Evolutionary conservation across 2,329 filamentous ascomycete genomes (phyloP), one percentile per base, ranked within the genome.

Genomic region (Colletotrichum sp.): DNA sequence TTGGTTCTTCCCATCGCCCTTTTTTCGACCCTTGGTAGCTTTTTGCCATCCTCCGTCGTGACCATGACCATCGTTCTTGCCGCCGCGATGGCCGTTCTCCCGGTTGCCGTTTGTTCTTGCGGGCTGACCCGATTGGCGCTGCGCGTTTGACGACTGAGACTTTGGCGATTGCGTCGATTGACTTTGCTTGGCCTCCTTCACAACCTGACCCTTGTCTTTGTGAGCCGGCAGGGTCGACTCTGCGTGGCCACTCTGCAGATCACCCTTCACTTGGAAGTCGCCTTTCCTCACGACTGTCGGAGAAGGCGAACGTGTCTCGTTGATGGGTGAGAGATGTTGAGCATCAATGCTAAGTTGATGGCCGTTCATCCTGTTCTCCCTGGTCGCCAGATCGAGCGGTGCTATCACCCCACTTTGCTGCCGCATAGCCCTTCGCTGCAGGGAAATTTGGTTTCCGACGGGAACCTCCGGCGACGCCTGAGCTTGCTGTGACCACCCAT

Each of bases 291-390:
- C 86, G 15, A 89, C 87, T 5, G 89, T 93, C 2, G 94, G 93
- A 3, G 94, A 95, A 4, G 94, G 93, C 0, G 93, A 94, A n/a
- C 90, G 89, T 8, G 91, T 90, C 84, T 96, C 94, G 70, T 93
- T 94, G 1, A 96, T 94, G 1, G 94, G 94, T 1, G 94, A 96
- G 3, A 96, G 87, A 78, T 89, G 89, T 57, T 88, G 87, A 66
- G 87, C 81, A 10, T 91, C 89, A 10, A 73, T 76, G 12, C 79
- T 76, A 16, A 79, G 79, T 26, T 80, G 70, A 10, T 85, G 83
- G 6, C 83, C 81, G 69, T 85, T 83, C 13, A 86, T 79, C 26
- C 85, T 83, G 24, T 85, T 84, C 36, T 88, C 87, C 5, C 87
- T 85, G 52, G 89, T 88, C 2, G 90, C 90, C 16, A 92, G 86